A percentile compares a stretch with the other conserved stretches of the same genome.
These are phyloP conservation scores for Trametes cingulata DNA, from an alignment of 768 basidiomycete genomes.

Conservation along the genomic window DNA sequence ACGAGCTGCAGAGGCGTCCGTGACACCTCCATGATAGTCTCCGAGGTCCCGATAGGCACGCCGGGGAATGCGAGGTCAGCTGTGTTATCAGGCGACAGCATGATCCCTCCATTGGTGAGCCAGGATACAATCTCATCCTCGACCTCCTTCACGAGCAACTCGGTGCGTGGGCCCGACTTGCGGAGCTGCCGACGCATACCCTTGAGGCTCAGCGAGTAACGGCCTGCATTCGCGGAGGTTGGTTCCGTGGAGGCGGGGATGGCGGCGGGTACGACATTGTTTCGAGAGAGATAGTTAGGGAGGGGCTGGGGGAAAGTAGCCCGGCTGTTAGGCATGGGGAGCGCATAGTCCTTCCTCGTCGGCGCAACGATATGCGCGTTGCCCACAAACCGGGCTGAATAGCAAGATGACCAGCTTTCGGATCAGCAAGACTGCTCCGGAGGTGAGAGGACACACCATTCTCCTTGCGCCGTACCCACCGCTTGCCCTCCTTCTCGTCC, in stretches of 20 bases:
- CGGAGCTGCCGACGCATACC: slow-evolving; percentile 73
- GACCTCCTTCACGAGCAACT: slow-evolving; percentile 65
- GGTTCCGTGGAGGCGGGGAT: slow-evolving; percentile 45
- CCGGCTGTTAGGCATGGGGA: slow-evolving; percentile 43
- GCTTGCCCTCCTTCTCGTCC: slow-evolving; percentile 73
- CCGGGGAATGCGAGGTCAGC: slow-evolving; percentile 38
- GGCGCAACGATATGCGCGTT: slow-evolving; percentile 76
- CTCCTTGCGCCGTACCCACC: slow-evolving; percentile 74
- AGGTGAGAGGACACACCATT: slow-evolving; percentile 52
- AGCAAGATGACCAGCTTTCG: slow-evolving; percentile 3
- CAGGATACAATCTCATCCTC: slow-evolving; percentile 65
- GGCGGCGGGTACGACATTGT: slow-evolving; percentile 49
- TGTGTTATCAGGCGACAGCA: slow-evolving; percentile 51
- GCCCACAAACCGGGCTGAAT: slow-evolving; percentile 64
- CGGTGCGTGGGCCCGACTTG: slow-evolving; percentile 56
- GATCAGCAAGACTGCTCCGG: not conserved
- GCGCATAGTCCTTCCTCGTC: slow-evolving; percentile 52
- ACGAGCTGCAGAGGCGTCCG: slow-evolving; percentile 67
- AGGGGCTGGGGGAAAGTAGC: slow-evolving; percentile 78
- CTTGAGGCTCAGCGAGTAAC: slow-evolving; percentile 74
- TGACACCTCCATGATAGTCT: slow-evolving; percentile 62
- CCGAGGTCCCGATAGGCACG: slow-evolving; percentile 50
- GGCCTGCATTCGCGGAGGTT: slow-evolving; percentile 64
- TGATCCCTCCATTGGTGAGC: slow-evolving; percentile 58
- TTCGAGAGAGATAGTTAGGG: slow-evolving; percentile 68